phyloP scores from a whole-genome alignment of 345 rosid species.

The Aethionema arabicum region DNA sequence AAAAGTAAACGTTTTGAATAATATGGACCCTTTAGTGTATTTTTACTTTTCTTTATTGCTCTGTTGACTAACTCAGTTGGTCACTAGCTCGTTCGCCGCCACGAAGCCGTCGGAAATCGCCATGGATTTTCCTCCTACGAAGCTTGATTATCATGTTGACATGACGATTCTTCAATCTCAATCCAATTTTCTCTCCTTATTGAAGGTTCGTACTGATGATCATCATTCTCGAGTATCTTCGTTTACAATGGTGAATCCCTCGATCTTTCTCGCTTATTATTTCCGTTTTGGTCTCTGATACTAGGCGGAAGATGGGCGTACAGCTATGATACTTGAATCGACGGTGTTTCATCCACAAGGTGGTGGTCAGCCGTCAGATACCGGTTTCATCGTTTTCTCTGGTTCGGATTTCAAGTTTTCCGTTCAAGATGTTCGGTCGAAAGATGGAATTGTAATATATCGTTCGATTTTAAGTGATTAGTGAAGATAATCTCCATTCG shows the following conservation, averaged over 20 bases:
- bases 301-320: conserved; percentile 66
- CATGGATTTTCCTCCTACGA: conserved; percentile 49
- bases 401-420: conserved; percentile 45
- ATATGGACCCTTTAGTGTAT: background rate
- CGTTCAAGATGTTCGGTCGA: conserved; percentile 80
- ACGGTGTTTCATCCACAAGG: conserved; percentile 95
- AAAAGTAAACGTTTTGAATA: background rate
- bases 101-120: conserved; percentile 18
- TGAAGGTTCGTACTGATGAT: conserved; percentile 35
- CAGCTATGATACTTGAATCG: conserved; percentile 61
- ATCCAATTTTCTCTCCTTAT: conserved; percentile 41
- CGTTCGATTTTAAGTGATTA: background rate
- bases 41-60: background rate
- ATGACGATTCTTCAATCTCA: conserved; percentile 48
- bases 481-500: background rate
- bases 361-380: conserved; percentile 88
- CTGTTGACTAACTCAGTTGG: conserved; percentile 19
- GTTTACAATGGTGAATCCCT: conserved; percentile 11
- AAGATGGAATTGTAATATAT: conserved; percentile 56
- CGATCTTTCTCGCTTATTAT: background rate
- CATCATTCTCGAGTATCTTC: conserved; percentile 22
- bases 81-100: conserved; percentile 13
- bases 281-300: background rate
- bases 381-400: conserved; percentile 46
- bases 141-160: conserved; percentile 49